phyloP scores from a whole-genome alignment of 2,329 filamentous ascomycete genomes.

The Apiospora sp. region DNA sequence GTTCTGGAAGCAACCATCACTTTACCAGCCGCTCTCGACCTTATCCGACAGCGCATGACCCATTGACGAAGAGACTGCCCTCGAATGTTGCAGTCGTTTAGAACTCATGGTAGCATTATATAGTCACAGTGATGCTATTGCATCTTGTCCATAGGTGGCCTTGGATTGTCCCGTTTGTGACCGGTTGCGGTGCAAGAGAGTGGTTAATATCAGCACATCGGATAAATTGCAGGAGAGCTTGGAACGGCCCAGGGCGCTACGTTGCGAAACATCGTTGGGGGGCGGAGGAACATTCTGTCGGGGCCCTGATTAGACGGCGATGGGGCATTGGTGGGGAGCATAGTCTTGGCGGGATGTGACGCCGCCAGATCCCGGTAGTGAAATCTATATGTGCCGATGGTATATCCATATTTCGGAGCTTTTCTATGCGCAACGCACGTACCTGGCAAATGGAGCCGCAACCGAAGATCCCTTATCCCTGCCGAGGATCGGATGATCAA shows the following conservation, averaged over 20 bases:
- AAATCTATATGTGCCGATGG: slow-evolving; percentile 1
- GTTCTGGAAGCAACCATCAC: neutral
- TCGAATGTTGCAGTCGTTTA: slow-evolving; percentile 3
- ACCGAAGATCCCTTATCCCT: neutral
- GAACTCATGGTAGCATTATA: slow-evolving; percentile 4
- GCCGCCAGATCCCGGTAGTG: neutral
- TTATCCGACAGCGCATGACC: neutral
- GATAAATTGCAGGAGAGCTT: slow-evolving; percentile 1
- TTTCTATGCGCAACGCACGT: neutral
- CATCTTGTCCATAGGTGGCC: slow-evolving; percentile 4
- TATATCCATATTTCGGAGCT: neutral
- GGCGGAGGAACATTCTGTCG: neutral
- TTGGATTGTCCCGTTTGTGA: neutral
- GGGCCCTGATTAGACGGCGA: neutral
- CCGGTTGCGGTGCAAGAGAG: neutral
- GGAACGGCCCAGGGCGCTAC: neutral
- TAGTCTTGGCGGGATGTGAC: neutral
- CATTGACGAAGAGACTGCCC: neutral
- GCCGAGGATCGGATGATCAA: neutral
- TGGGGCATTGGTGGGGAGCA: neutral
- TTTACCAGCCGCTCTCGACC: neutral
- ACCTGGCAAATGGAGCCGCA: neutral
- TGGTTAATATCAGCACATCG: slow-evolving; percentile 19
- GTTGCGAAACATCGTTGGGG: neutral
- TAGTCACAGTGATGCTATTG: neutral